Percentiles rank a stretch among this genome's conserved stretches.
Evolutionary conservation across 352 stramenopile genomes (phyloP).

Genomic region (Thalassiosira ordinaria): DNA sequence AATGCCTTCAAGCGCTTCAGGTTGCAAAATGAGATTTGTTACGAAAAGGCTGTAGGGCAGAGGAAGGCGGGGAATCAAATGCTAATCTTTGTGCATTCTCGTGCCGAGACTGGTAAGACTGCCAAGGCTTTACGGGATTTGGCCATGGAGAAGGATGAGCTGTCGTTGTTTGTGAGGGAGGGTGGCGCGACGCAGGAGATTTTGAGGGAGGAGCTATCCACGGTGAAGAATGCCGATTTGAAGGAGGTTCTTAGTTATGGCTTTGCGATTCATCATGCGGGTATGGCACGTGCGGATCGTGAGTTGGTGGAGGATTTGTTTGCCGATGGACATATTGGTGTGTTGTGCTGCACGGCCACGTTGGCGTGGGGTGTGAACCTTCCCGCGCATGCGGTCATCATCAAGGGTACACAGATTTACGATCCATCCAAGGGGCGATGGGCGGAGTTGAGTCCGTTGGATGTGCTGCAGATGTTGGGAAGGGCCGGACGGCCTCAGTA

Average conservation of each 20-base stretch:
- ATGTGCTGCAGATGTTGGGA: slow-evolving; percentile 99
- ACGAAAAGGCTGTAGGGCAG: slow-evolving; percentile 97
- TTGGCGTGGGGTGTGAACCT: slow-evolving; percentile 99
- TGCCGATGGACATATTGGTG: slow-evolving; percentile 94
- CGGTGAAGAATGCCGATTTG: slow-evolving; percentile 94
- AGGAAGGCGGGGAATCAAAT: slow-evolving; percentile 95
- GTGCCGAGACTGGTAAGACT: slow-evolving; percentile 97
- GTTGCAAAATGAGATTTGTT: slow-evolving; percentile 99
- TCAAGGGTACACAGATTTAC: slow-evolving; percentile 99
- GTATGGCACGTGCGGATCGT: slow-evolving; percentile 96
- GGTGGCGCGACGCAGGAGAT: slow-evolving; percentile 89
- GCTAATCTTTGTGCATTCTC: slow-evolving; percentile 99
- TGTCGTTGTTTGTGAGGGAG: slow-evolving; percentile 91
- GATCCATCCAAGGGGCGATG: slow-evolving; percentile 97
- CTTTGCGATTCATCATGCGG: slow-evolving; percentile 99
- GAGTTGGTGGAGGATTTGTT: slow-evolving; percentile 99
- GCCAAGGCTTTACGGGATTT: slow-evolving; percentile 95
- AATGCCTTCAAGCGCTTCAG: slow-evolving; percentile 99
- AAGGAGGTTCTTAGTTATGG: slow-evolving; percentile 98
- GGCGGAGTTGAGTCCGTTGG: slow-evolving; percentile 97
- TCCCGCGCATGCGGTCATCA: slow-evolving; percentile 99
- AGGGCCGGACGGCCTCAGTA: slow-evolving; percentile 98
- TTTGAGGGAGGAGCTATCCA: slow-evolving; percentile 92
- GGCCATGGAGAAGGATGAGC: slow-evolving; percentile 94
- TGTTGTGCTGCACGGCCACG: slow-evolving; percentile 98